Evolutionary conservation across 1,284 basidiomycete genomes (phyloP), one percentile per base, ranked within the genome.

Genomic region (Trichosporon inkin): DNA sequence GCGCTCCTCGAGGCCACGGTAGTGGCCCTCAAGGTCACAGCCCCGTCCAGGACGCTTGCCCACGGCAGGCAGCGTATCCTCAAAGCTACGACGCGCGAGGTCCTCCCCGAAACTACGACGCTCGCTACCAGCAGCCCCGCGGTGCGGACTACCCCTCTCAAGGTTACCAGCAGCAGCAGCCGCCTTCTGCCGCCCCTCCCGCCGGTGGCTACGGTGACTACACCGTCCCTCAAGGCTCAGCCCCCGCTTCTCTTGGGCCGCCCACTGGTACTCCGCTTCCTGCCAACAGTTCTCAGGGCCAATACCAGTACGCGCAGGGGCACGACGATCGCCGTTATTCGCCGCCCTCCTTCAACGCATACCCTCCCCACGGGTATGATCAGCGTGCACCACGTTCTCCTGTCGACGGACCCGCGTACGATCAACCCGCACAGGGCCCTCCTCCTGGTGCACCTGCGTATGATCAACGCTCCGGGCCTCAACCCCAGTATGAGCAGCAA

Each of bases 251-350:
- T 8, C 5, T n/a, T 22, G 22, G n/a, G 44, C 22, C 44, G 13
- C 4, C 22, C 24, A 11, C 41, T 22, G 19, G 41, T 28, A 6
- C 11, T 17, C 22, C 24, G 16, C 24, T 22, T 49, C 24, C 44
- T 24, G 24, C 24, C 24, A 32, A 8, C 28, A 16, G 44, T n/a
- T 16, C 44, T 28, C 44, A 17, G 2, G 24, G 13, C 24, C 14
- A 28, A 14, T 49, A 49, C 44, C 44, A 49, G 44, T 28, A 49
- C 44, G 28, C 28, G 28, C 44, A 49, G 44, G 24, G 44, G 22
- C 28, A 49, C 44, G 14, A 16, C n/a, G 22, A 49, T 14, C 44
- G 28, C 16, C 44, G 22, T 10, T 24, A 49, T 8, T 10, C 14
- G 22, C 5, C 4, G 28, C 28, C 28, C 28, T 32, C 28, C 5